Percentiles rank a stretch among this genome's conserved stretches.
These are phyloP conservation scores for Pseudopyrenochaeta lycopersici DNA, from an alignment of 2,329 filamentous ascomycete genomes.

Conservation along the genomic window DNA sequence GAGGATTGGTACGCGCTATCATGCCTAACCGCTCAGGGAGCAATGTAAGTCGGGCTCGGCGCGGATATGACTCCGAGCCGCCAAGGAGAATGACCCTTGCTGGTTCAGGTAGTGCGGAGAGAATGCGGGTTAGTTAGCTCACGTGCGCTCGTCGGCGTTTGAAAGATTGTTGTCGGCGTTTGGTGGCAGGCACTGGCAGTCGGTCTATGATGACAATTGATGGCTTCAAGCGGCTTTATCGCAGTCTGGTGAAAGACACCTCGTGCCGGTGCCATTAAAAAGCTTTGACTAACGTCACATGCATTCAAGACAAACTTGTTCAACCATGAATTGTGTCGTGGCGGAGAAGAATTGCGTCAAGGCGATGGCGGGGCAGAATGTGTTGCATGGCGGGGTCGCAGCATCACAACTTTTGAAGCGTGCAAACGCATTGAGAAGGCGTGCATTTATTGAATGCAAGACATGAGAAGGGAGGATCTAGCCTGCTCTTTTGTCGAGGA, in stretches of 20 bases:
- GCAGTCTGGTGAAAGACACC: not conserved
- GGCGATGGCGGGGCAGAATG: not conserved
- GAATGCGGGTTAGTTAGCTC: not conserved
- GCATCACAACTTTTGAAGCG: not conserved
- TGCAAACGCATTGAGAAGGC: not conserved
- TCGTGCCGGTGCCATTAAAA: not conserved
- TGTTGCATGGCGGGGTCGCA: not conserved
- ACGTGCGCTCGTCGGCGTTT: not conserved
- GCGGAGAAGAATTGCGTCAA: not conserved
- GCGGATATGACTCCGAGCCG: slow-evolving; percentile 11
- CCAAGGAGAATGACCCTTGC: not conserved
- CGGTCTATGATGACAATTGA: not conserved
- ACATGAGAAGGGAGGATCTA: not conserved
- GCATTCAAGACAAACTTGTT: not conserved
- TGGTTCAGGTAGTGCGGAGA: not conserved
- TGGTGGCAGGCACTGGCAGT: not conserved
- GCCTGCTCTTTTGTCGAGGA: slow-evolving; percentile 2
- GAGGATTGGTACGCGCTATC: not conserved
- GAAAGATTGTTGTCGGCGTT: not conserved
- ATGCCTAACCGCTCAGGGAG: not conserved
- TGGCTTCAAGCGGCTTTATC: not conserved
- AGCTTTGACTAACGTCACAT: not conserved
- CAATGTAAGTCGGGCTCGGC: not conserved
- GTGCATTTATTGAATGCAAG: not conserved
- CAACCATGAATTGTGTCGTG: not conserved